Base-by-base conservation (phyloP, 352 stramenopile species). In the Pythium grandisporangium region DNA sequence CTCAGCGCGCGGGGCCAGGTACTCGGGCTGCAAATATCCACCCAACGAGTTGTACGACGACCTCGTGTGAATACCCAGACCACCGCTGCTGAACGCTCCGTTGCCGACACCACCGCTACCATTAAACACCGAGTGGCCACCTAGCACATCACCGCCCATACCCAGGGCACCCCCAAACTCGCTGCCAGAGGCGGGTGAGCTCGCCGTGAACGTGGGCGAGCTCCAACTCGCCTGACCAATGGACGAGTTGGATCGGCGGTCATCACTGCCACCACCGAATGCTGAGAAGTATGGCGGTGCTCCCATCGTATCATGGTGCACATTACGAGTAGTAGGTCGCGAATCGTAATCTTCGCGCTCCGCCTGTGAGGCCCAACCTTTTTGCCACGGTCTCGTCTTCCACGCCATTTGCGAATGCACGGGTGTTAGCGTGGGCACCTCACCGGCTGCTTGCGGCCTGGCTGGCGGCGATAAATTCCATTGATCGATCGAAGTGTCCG, bases 401-500 rank as follows among this genome's bases (percentile, higher is more conserved):
- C 53, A 61, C 17, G 53, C 23, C 1, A 30, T 36, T n/a, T 37
- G 25, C 3, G 65, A 50, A n/a, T 84, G 48, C 4, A 57, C 69
- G 27, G 66, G 52, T 2, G 58, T 69, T 2, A 75, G 40, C 29
- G 68, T 58, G 23, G 75, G 63, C n/a, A 68, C 42, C 14, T 82
- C 60, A 6, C 58, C 51, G 1, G 51, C 55, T 10, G 60, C 51
- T 21, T 75, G 70, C 5, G 73, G 64, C 10, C 64, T 53, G 19
- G 57, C 53, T 12, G 63, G 71, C 39, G 72, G 71, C 34, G 76
- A 87, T 20, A 90, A 30, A 30, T 82, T 86, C 76, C 76, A 90
- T 35, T 86, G 74, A 48, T 90, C 76, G 30, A 87, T 85, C 42
- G 82, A 66, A 6, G 69, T 70, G 26, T 86, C 73, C 32, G 60